Conservation (phyloP, 345 rosid species). For the Syzygium oleosum region DNA sequence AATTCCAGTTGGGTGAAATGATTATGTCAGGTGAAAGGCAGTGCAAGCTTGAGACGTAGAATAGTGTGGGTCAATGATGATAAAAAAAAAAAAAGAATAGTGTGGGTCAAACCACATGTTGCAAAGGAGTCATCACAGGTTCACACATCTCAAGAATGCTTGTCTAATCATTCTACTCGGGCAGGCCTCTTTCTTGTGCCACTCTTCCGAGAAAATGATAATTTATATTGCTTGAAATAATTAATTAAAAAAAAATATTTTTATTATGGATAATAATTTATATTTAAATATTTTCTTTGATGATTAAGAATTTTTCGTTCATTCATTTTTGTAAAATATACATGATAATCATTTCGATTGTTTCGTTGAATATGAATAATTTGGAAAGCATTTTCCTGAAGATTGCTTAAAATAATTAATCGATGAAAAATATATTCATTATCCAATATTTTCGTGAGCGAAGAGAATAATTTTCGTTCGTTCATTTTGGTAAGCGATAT, state of each 20-base stretch:
- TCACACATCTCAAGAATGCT: neutral
- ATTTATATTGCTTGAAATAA: fast-evolving
- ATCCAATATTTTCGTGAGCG: neutral
- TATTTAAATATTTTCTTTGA: fast-evolving
- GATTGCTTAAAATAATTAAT: too few species aligned
- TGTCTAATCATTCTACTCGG: neutral
- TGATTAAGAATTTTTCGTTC: neutral
- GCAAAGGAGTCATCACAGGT: neutral
- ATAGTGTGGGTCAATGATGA: neutral
- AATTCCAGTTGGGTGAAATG: neutral
- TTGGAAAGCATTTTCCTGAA: too few species aligned
- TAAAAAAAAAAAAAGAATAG: too few species aligned
- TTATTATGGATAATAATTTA: too few species aligned
- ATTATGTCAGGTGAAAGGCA: neutral
- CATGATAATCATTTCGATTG: too few species aligned
- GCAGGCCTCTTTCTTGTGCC: neutral
- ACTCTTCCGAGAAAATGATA: too few species aligned
- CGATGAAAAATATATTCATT: too few species aligned
- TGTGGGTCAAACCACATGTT: neutral
- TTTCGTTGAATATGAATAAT: too few species aligned
- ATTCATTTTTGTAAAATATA: neutral
- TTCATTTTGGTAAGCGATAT: fast-evolving
- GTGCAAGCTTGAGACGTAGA: neutral
- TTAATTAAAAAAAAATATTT: too few species aligned
- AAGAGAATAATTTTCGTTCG: too few species aligned